Base-by-base conservation (phyloP, 805 yeast species). In the Scheffersomyces coipomensis region DNA sequence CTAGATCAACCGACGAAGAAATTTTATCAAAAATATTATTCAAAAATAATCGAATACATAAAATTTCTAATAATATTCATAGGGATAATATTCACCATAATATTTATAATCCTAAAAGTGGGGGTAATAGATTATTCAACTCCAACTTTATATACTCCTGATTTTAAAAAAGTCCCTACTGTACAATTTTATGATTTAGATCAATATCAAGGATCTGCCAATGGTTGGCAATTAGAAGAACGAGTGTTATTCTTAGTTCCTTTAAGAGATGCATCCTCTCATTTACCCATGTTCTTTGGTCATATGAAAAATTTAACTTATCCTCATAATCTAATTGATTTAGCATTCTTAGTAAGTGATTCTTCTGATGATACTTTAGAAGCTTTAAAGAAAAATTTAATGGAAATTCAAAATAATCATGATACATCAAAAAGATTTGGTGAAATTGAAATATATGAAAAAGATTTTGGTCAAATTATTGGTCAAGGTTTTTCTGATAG, bases 401-500 rank as follows among this genome's bases (percentile, higher is more conserved):
- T 69, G 43, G 78, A 66, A 19, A 68, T 86, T 29, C 98, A 91
- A 65, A 69, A 67, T 29, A 79, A 82, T 50, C 73, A 78, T 18
- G 83, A 87, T 64, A 62, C 65, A 16, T 42, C 67, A n/a, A 69
- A 76, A 69, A 76, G 82, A 44, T 87, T 86, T 62, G 96, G 96
- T 25, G 80, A 81, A 49, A 86, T 88, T 39, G 96, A 88, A 60
- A 88, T 89, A 37, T 88, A 69, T 58, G 93, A 88, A 60, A 90
- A 88, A 58, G 96, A 91, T 63, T 90, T 90, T 58, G 97, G 97
- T 33, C 97, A 90, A 58, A 77, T 78, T 33, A 84, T 91, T 46
- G 97, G 97, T 42, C 98, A 91, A 66, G 85, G 91, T 17, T 89
- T 91, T 55, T 78, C 86, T 44, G 97, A 89, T 58, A 74, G 98